A percentile compares a stretch with the other conserved stretches of the same genome.
These are phyloP conservation scores for Elsinoe batatas DNA, from an alignment of 2,329 filamentous ascomycete species.

Conservation along the genomic window DNA sequence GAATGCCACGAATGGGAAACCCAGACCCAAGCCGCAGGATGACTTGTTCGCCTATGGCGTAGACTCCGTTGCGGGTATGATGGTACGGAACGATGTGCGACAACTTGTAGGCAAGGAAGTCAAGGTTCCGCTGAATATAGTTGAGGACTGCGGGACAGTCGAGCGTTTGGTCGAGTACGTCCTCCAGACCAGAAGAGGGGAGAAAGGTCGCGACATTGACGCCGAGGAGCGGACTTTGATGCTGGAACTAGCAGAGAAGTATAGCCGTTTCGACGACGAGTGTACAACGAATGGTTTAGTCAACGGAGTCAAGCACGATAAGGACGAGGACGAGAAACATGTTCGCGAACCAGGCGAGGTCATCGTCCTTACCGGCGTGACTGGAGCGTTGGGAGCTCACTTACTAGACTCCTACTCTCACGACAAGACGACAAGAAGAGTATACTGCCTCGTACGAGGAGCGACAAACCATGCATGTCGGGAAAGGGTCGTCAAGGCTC, in stretches of 20 bases:
- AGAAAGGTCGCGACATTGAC: slow-evolving; percentile 21
- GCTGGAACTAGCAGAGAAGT: slow-evolving; percentile 39
- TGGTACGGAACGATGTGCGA: slow-evolving; percentile 35
- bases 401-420: slow-evolving; percentile 38
- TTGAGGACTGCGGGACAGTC: slow-evolving; percentile 52
- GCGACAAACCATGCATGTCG: slow-evolving; percentile 32
- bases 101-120: slow-evolving; percentile 27
- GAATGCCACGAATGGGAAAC: slow-evolving; percentile 17
- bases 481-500: slow-evolving; percentile 37
- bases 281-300: not conserved
- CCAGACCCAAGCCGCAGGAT: slow-evolving; percentile 23
- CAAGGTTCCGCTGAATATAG: slow-evolving; percentile 46
- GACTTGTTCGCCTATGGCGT: slow-evolving; percentile 51
- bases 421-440: slow-evolving; percentile 29
- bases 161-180: slow-evolving; percentile 32
- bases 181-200: slow-evolving; percentile 30
- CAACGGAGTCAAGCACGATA: not conserved
- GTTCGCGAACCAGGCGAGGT: slow-evolving; percentile 17
- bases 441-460: slow-evolving; percentile 51
- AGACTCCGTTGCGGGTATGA: slow-evolving; percentile 50
- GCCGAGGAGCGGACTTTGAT: slow-evolving; percentile 34
- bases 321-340: slow-evolving; percentile 15
- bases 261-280: slow-evolving; percentile 32
- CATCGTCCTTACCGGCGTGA: slow-evolving; percentile 40
- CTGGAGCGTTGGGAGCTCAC: slow-evolving; percentile 43